Base-by-base conservation (phyloP, 2,329 filamentous ascomycete species). In the Colletotrichum lindemuthianum region DNA sequence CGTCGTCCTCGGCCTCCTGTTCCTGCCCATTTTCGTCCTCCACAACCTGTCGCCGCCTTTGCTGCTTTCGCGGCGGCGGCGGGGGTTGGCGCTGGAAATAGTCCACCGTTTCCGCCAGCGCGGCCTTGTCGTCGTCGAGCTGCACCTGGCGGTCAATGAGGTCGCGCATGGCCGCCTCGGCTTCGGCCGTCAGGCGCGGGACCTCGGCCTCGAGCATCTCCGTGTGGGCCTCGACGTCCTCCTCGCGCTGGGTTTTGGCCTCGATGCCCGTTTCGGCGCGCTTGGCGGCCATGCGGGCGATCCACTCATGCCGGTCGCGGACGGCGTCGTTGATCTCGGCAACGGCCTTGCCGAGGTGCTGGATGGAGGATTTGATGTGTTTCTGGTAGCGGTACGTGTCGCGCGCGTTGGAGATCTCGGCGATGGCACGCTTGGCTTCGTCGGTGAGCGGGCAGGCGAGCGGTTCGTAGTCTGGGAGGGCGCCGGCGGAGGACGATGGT, bases 381-480 rank as follows among this genome's bases (percentile, higher is more conserved):
- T 75, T 70, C 32, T 82, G 76, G 72, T 85, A 86, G 24, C 72
- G 72, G 11, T 75, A 74, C 15, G 75, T 77, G 56, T 79, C 74
- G 50, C 78, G 78, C 45, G 75, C 77, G 60, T 75, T 77, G 44
- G 78, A 75, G 6, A 88, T 73, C 33, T 82, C 77, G 56, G 74
- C 70, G 3, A 87, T 76, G 3, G 75, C 75, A 16, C 74, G 75
- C 56, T 77, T 75, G 8, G 77, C 76, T 6, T 63, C 60, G 11
- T 77, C 73, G 60, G 78, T 76, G 65, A 87, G 79, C 6, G 82
- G 78, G 60, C 77, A 82, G 9, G 75, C 71, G 8, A 81, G 84
- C 3, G 81, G 76, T 60, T 87, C 77, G 74, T 87, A 86, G 2
- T 76, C 74, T 2, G 84, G 84, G n/a, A 86, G 72, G 12, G 76